These are phyloP conservation scores for Ziziphus jujuba DNA, from an alignment of 306 rosid genomes.

Conservation along the genomic window DNA sequence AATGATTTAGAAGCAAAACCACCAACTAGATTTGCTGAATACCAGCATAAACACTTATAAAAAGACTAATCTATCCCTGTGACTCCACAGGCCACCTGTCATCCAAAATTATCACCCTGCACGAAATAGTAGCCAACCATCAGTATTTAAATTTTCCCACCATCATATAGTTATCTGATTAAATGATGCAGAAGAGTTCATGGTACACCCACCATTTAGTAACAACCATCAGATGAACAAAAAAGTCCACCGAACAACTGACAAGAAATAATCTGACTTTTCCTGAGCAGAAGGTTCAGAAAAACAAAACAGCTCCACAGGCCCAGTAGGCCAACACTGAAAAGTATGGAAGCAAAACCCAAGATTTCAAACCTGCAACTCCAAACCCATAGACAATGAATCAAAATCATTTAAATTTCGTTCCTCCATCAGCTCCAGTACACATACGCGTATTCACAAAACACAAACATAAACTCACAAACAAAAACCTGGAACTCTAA, in stretches of 20 bases:
- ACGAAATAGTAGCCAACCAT: slow-evolving; percentile 17
- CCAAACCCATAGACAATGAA: not conserved
- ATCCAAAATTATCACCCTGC: slow-evolving; percentile 38
- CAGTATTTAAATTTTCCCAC: slow-evolving; percentile 7
- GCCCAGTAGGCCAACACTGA: not conserved
- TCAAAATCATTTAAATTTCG: not conserved
- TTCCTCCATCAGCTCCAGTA: not conserved
- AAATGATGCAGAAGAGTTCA: not conserved
- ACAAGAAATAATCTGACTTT: too few species aligned
- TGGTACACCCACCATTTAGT: slow-evolving; percentile 11
- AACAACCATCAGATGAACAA: not conserved
- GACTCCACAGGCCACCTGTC: slow-evolving; percentile 2
- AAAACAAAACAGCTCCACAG: not conserved
- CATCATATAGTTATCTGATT: not conserved
- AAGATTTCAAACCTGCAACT: slow-evolving; percentile 12
- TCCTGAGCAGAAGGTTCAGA: too few species aligned
- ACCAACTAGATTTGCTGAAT: slow-evolving; percentile 16
- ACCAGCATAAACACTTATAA: slow-evolving; percentile 4
- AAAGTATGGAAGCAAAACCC: not conserved
- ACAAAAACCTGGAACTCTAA: not conserved
- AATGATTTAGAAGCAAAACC: slow-evolving; percentile 29
- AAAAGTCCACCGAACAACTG: not conserved
- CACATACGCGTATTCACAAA: not conserved
- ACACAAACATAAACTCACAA: not conserved
- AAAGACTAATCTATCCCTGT: not conserved